phyloP scores from a whole-genome alignment of 2,329 filamentous ascomycete species.

The Cladosporium halotolerans region DNA sequence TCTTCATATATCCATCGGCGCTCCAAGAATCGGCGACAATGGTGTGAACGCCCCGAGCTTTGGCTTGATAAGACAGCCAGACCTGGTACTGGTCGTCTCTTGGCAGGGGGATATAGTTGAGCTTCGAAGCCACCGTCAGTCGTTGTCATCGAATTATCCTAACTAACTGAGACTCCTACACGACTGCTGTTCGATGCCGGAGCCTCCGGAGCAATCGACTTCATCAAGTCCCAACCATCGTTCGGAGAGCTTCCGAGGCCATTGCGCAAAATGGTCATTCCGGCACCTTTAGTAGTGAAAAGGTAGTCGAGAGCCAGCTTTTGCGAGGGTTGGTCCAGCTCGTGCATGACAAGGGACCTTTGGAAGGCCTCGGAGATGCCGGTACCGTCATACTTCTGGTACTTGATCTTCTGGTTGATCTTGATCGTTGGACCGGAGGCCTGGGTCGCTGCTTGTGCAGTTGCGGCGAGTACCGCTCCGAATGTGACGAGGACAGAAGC shows the following conservation, averaged over 20 bases:
- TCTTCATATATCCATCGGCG: constrained; percentile 49
- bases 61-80: constrained; percentile 46
- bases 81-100: constrained; percentile 39
- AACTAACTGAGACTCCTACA: constrained; percentile 34
- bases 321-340: constrained; percentile 32
- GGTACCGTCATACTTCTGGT: constrained; percentile 43
- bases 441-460: constrained; percentile 3
- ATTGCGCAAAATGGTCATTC: constrained; percentile 47
- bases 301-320: constrained; percentile 41
- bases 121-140: constrained; percentile 31
- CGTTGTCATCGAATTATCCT: constrained; percentile 39
- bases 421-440: background rate
- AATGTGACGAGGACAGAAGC: background rate
- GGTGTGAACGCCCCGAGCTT: constrained; percentile 38
- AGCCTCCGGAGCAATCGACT: constrained; percentile 25
- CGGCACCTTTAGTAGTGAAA: constrained; percentile 43
- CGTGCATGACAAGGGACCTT: constrained; percentile 15
- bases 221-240: constrained; percentile 18
- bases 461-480: constrained; percentile 2
- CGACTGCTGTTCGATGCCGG: constrained; percentile 41
- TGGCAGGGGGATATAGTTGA: constrained; percentile 18
- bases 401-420: constrained; percentile 14
- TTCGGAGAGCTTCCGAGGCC: constrained; percentile 37
- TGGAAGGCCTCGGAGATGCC: constrained; percentile 46
- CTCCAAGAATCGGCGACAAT: constrained; percentile 48